Evolutionary conservation across 2,329 filamentous ascomycete genomes (phyloP).

Genomic region (Calonectria pseudoturangicola): DNA sequence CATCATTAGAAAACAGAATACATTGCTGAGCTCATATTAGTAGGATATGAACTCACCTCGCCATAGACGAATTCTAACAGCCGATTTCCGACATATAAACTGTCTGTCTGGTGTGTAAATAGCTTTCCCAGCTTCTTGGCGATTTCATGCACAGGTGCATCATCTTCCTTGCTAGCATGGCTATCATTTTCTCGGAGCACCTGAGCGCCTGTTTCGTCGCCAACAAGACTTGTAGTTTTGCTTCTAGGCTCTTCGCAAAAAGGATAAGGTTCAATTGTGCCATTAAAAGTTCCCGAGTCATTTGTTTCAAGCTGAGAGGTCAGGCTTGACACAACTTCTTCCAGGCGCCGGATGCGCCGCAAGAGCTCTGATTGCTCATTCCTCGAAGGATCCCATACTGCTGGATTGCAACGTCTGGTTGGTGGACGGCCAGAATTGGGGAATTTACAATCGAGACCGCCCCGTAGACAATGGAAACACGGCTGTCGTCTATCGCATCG

Average conservation of each 20-base stretch:
- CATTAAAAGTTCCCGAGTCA: background rate
- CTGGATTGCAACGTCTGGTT: constrained; percentile 1
- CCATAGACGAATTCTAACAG: background rate
- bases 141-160: background rate
- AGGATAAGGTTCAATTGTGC: background rate
- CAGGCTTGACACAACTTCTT: background rate
- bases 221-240: background rate
- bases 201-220: background rate
- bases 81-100: constrained; percentile 1
- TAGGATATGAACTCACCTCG: background rate
- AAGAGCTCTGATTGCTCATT: constrained; percentile 8
- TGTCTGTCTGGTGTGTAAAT: background rate
- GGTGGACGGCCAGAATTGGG: constrained; percentile 13
- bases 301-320: constrained; percentile 3
- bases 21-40: too few species aligned
- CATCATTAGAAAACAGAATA: background rate
- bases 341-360: constrained; percentile 3
- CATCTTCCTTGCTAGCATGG: background rate
- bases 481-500: constrained; percentile 14
- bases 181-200: background rate
- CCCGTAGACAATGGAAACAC: constrained; percentile 13
- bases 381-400: background rate
- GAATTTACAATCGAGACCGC: constrained; percentile 13
- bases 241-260: background rate
- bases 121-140: background rate